Evolutionary conservation across 2,329 filamentous ascomycete species (phyloP).

Genomic region (Emmonsiellopsis sp.): DNA sequence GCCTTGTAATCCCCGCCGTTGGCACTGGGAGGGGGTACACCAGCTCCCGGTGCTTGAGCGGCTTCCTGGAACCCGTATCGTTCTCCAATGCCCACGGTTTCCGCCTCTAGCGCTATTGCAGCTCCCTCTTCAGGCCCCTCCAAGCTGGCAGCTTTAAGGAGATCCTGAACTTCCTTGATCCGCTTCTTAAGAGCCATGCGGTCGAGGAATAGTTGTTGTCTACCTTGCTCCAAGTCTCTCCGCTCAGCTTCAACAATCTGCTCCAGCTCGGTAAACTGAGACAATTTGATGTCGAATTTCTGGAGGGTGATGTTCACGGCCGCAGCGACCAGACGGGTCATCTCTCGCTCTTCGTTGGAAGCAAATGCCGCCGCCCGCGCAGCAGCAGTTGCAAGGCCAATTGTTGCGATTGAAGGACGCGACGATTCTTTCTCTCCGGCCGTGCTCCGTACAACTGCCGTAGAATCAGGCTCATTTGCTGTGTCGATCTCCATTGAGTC

Average conservation of each 20-base stretch:
- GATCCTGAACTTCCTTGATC: conserved; percentile 71
- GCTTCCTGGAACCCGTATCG: conserved; percentile 33
- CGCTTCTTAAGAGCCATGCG: conserved; percentile 81
- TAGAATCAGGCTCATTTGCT: conserved; percentile 20
- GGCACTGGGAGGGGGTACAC: conserved; percentile 31
- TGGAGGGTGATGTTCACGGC: conserved; percentile 90
- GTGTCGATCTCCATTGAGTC: conserved; percentile 51
- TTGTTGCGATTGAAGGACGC: conserved; percentile 53
- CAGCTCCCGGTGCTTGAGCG: conserved; percentile 20
- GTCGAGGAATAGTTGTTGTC: conserved; percentile 90
- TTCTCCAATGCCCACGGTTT: conserved; percentile 23
- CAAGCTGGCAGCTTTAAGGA: conserved; percentile 41
- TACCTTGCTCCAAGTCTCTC: conserved; percentile 79
- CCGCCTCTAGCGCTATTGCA: conserved; percentile 25
- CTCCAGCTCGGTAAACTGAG: conserved; percentile 96
- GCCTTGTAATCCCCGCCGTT: conserved; percentile 33
- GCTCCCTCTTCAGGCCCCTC: conserved; percentile 34
- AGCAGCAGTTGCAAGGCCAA: conserved; percentile 77
- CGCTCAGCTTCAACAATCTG: conserved; percentile 83
- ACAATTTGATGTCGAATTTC: conserved; percentile 90
- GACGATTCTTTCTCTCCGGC: conserved; percentile 35
- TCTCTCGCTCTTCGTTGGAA: conserved; percentile 92
- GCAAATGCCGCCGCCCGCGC: conserved; percentile 79
- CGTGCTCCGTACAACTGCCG: conserved; percentile 35
- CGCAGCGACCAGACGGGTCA: conserved; percentile 84